These are phyloP conservation scores for Nematodospora anomalae DNA, from an alignment of 1,139 yeast genomes.

Conservation along the genomic window DNA sequence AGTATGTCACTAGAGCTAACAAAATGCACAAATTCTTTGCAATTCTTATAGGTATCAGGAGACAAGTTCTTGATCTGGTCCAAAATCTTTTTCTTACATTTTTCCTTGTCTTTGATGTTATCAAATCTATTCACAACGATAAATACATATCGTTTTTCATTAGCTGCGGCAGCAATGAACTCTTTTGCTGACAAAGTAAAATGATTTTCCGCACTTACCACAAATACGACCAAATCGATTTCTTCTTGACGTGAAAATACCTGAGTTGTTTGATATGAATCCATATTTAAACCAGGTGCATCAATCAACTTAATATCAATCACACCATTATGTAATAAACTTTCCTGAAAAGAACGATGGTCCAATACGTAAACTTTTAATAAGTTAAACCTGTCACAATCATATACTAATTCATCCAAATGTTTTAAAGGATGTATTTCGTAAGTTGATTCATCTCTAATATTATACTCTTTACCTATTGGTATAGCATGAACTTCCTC, in stretches of 20 bases:
- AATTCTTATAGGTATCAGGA: slow-evolving; percentile 87
- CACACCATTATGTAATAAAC: slow-evolving; percentile 83
- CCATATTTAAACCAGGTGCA: slow-evolving; percentile 96
- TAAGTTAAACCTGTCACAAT: slow-evolving; percentile 68
- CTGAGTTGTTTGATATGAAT: slow-evolving; percentile 91
- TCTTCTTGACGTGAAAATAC: slow-evolving; percentile 96
- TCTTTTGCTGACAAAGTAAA: slow-evolving; percentile 93
- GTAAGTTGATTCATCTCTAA: slow-evolving; percentile 65
- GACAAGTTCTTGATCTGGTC: slow-evolving; percentile 86
- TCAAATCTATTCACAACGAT: slow-evolving; percentile 94
- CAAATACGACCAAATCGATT: slow-evolving; percentile 93
- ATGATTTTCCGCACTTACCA: slow-evolving; percentile 94
- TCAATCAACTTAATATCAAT: slow-evolving; percentile 91
- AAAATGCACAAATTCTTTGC: slow-evolving; percentile 91
- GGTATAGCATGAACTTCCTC: slow-evolving; percentile 97
- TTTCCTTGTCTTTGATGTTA: slow-evolving; percentile 72
- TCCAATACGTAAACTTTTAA: slow-evolving; percentile 84
- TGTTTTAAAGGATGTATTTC: slow-evolving; percentile 53
- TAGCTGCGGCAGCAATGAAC: slow-evolving; percentile 86
- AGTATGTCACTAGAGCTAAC: slow-evolving; percentile 62
- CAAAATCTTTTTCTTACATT: slow-evolving; percentile 73
- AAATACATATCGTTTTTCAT: slow-evolving; percentile 87
- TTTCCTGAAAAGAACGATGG: slow-evolving; percentile 62
- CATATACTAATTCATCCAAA: slow-evolving; percentile 69
- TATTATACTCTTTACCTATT: slow-evolving; percentile 50